Evolutionary conservation across 2,329 filamentous ascomycete genomes (phyloP).

Genomic region (Neopestalotiopsis sp.): DNA sequence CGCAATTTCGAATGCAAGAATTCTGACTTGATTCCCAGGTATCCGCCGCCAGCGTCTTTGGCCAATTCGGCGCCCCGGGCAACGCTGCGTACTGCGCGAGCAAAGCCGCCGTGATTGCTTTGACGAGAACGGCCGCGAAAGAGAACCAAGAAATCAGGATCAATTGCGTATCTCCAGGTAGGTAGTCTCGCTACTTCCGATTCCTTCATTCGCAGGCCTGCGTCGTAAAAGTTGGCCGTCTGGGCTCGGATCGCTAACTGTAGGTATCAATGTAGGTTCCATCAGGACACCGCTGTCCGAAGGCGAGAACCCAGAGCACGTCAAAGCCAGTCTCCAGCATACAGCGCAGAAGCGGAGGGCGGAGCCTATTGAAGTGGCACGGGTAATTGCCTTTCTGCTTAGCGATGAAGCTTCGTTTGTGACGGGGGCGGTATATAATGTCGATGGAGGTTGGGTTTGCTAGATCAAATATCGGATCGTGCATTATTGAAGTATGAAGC

Average conservation of each 20-base stretch:
- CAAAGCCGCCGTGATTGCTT: slow-evolving; percentile 39
- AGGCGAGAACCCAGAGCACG: slow-evolving; percentile 19
- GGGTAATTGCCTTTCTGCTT: slow-evolving; percentile 41
- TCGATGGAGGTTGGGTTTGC: slow-evolving; percentile 37
- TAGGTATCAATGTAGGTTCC: slow-evolving; percentile 25
- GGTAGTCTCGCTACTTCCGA: neutral
- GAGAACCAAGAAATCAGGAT: slow-evolving; percentile 37
- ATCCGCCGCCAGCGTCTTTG: slow-evolving; percentile 19
- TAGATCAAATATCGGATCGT: slow-evolving; percentile 15
- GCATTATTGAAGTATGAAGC: neutral
- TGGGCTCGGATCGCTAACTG: too few relatives aligned
- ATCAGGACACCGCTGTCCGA: slow-evolving; percentile 37
- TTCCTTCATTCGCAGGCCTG: too few relatives aligned
- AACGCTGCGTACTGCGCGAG: slow-evolving; percentile 37
- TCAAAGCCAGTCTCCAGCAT: slow-evolving; percentile 24
- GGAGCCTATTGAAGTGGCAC: slow-evolving; percentile 38
- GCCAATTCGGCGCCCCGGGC: slow-evolving; percentile 35
- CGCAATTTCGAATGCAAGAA: too few relatives aligned
- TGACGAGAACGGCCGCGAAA: slow-evolving; percentile 37
- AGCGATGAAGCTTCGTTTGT: slow-evolving; percentile 37
- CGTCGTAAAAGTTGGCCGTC: too few relatives aligned
- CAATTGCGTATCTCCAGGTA: slow-evolving; percentile 36
- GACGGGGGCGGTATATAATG: slow-evolving; percentile 28
- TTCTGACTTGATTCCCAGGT: neutral
- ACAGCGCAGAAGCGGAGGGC: slow-evolving; percentile 30